Percentiles rank a stretch among this genome's conserved stretches.
Evolutionary conservation across 768 basidiomycete genomes (phyloP).

Genomic region (Rhizopogon salebrosus): DNA sequence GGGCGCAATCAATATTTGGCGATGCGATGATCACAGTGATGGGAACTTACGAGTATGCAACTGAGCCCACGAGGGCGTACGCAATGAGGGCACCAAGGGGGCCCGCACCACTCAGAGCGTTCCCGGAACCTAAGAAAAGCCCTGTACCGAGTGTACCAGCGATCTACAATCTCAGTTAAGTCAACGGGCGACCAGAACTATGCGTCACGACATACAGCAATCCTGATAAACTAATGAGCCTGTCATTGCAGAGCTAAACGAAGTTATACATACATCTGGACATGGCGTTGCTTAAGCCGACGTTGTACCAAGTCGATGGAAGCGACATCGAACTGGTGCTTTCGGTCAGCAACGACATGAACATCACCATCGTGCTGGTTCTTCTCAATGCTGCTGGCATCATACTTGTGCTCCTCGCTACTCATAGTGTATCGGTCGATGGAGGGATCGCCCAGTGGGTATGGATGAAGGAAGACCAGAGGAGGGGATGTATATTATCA

Average conservation of each 20-base stretch:
- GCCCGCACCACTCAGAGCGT: constrained; percentile 53
- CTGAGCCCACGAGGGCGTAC: constrained; percentile 58
- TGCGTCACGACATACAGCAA: constrained; percentile 44
- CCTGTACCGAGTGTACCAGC: constrained; percentile 76
- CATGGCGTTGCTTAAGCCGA: constrained; percentile 70
- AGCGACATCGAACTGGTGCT: constrained; percentile 47
- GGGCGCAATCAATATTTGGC: neutral
- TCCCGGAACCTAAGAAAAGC: constrained; percentile 67
- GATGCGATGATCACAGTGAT: constrained; percentile 14
- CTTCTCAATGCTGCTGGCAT: constrained; percentile 8
- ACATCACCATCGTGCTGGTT: neutral
- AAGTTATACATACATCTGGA: constrained; percentile 55
- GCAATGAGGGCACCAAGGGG: constrained; percentile 64
- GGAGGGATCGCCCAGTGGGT: neutral
- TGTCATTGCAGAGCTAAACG: neutral
- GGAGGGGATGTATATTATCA: neutral
- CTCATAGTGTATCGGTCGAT: neutral
- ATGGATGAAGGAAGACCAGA: neutral
- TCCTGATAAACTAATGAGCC: constrained; percentile 31
- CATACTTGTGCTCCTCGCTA: neutral
- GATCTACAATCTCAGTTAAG: constrained; percentile 34
- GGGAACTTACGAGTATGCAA: constrained; percentile 54
- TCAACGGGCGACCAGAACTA: neutral
- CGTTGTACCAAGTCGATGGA: constrained; percentile 71
- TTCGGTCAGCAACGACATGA: constrained; percentile 13